Evolutionary conservation across 768 basidiomycete species (phyloP).

Genomic region (Leccinum truebloodii): DNA sequence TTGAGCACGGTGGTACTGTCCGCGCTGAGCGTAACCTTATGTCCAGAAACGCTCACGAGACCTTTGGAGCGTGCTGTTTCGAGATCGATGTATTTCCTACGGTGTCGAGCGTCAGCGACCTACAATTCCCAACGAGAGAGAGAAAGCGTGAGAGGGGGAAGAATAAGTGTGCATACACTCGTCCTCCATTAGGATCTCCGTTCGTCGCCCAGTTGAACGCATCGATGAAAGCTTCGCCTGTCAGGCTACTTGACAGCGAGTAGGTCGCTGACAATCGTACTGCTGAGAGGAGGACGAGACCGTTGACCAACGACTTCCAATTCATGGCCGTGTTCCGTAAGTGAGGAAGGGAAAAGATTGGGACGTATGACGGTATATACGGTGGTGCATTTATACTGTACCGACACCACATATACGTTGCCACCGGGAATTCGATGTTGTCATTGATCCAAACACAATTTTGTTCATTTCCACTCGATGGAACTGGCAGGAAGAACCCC

Average conservation of each 20-base stretch:
- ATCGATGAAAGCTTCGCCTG: conserved; percentile 50
- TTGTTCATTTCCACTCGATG: background rate
- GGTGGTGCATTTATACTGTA: background rate
- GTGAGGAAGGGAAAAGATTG: background rate
- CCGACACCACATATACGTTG: background rate
- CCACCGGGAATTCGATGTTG: background rate
- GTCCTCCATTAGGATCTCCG: conserved; percentile 33
- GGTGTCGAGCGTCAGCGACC: background rate
- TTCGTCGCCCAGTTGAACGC: conserved; percentile 30
- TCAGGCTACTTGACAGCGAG: conserved; percentile 43
- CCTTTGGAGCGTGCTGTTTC: conserved; percentile 55
- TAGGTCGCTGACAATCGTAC: conserved; percentile 44
- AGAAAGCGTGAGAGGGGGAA: background rate
- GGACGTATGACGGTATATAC: background rate
- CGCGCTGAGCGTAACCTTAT: conserved; percentile 37
- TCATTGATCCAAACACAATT: background rate
- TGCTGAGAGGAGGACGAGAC: conserved; percentile 12
- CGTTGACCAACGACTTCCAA: background rate
- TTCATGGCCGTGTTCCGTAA: background rate
- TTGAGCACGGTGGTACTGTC: conserved; percentile 34
- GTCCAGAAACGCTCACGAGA: conserved; percentile 54
- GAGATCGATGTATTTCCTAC: conserved; percentile 46
- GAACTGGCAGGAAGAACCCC: background rate
- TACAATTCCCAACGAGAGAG: background rate
- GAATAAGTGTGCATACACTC: conserved; percentile 20